Base-by-base conservation (phyloP, 2,329 filamentous ascomycete species). In the Meredithiella fracta region DNA sequence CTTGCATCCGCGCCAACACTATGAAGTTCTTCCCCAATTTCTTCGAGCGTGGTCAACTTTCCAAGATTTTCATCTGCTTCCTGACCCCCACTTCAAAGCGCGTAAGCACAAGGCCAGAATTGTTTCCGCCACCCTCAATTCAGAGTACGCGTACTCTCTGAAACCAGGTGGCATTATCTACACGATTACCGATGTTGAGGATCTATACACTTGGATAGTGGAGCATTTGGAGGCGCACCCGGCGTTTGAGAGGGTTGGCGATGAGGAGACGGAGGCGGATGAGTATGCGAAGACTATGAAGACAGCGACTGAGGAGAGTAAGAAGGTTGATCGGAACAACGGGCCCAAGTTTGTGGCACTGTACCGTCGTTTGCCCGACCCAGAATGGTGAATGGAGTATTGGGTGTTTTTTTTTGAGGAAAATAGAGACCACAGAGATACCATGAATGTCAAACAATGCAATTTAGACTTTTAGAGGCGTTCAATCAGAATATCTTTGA, bases 11-110 rank as follows among this genome's bases (percentile, higher is more conserved):
- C 60, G 86, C 87, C 61, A 98, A 98, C 72, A 87, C 88, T 3
- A 98, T 98, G 92, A 98, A 98, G 68, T 98, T 97, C 69, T 74
- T 98, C n/a, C 91, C 94, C 60, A 97, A 98, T 66, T 95, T 96
- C 74, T 97, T 98, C 74, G 73, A 70, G 55, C 85, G 83, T 64
- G 74, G 71, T 14, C 90, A 96, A 66, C 79, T 98, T 14, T 79
- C 77, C 60, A 94, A 94, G 66, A 86, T 97, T 65, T 98, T 98
- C 68, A 86, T 98, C 63, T 98, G 92, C 73, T 98, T 98, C 66
- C 92, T 0, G 92, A 98, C 65, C 92, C 92, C 58, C 92, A 98
- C 69, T 98, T 98, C 75, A 98, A 98, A 70, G 81, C 87, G 11
- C 79, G 91, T 60, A 98, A 98, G 69, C 92, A 97, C 73, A 98